These are phyloP conservation scores for Neurospora sp. DNA, from an alignment of 495 filamentous ascomycete species.

Conservation along the genomic window DNA sequence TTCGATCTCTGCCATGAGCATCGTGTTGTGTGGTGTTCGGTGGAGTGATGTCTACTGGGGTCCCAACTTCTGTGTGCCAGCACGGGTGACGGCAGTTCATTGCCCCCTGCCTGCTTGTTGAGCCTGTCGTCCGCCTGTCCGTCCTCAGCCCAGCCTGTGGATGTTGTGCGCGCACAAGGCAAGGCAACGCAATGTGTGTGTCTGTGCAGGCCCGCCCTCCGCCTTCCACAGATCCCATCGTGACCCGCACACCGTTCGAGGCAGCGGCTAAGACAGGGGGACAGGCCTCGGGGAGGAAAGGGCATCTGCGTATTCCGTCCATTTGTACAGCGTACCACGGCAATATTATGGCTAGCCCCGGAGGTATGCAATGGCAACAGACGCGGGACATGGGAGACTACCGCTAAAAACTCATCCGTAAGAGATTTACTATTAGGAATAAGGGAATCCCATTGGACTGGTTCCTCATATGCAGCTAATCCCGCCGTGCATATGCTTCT, in stretches of 20 bases:
- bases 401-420: neutral
- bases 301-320: neutral
- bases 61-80: neutral
- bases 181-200: neutral
- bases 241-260: neutral
- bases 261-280: neutral
- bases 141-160: neutral
- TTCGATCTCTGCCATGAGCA: neutral
- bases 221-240: conserved; percentile 15
- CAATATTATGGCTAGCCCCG: neutral
- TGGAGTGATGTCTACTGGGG: neutral
- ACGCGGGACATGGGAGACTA: neutral
- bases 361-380: neutral
- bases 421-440: neutral
- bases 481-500: neutral
- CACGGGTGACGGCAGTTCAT: conserved; percentile 1
- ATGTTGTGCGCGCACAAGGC: neutral
- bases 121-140: conserved; percentile 4
- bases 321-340: neutral
- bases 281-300: neutral
- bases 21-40: neutral
- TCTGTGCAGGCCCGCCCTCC: neutral
- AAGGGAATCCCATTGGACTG: no score
- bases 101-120: neutral
- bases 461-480: neutral